Conservation (phyloP, 805 yeast genomes). For the Tetrapisispora nanseiensis region DNA sequence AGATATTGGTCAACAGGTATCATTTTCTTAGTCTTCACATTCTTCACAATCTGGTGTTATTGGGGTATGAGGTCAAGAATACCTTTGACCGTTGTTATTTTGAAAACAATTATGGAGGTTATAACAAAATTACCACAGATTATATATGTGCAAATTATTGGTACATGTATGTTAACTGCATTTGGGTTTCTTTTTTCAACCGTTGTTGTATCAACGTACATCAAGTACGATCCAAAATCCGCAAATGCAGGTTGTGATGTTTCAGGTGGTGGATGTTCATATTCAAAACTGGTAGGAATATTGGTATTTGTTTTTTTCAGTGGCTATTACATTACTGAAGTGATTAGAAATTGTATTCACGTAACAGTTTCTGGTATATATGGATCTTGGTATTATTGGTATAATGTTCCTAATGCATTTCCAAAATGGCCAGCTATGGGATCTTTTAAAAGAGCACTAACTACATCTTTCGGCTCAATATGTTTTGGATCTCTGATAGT, state of each 20-base stretch:
- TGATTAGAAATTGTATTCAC: conserved; percentile 69
- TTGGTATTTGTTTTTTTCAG: conserved; percentile 69
- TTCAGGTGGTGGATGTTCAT: conserved; percentile 46
- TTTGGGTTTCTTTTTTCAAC: conserved; percentile 58
- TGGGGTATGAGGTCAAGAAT: conserved; percentile 64
- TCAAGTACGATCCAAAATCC: conserved; percentile 56
- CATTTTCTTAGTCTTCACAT: conserved; percentile 57
- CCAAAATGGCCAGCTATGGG: conserved; percentile 75
- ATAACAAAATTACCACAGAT: conserved; percentile 66
- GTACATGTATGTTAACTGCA: conserved; percentile 48
- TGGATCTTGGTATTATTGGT: conserved; percentile 86
- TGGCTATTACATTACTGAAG: conserved; percentile 77
- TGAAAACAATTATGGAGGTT: conserved; percentile 67
- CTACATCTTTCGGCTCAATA: conserved; percentile 83
- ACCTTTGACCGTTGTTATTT: conserved; percentile 62
- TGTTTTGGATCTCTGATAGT: conserved; percentile 76
- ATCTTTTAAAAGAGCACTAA: conserved; percentile 68
- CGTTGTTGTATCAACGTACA: conserved; percentile 66
- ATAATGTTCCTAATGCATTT: conserved; percentile 64
- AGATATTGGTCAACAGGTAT: conserved; percentile 73
- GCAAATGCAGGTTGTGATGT: conserved; percentile 43
- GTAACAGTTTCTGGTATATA: conserved; percentile 74
- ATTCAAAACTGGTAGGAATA: conserved; percentile 55
- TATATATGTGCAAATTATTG: conserved; percentile 48
- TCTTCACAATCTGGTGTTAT: conserved; percentile 57